Percentiles rank a stretch among this genome's conserved stretches.
These are phyloP conservation scores for Waltiozyma solani DNA, from an alignment of 1,139 yeast genomes.

Conservation along the genomic window DNA sequence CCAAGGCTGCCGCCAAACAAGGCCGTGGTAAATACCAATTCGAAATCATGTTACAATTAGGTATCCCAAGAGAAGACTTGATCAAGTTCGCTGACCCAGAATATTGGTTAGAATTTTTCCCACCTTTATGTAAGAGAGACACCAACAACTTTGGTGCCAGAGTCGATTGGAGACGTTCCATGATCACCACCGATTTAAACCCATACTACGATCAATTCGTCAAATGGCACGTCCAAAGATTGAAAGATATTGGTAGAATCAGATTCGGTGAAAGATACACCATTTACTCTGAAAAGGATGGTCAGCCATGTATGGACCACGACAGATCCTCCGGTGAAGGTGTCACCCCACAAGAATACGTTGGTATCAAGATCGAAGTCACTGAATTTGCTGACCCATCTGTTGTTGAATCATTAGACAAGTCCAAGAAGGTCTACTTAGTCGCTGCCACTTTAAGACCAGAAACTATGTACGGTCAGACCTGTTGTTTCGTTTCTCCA, in stretches of 20 bases:
- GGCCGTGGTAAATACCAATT: conserved; percentile 93
- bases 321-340: conserved; percentile 98
- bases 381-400: conserved; percentile 36
- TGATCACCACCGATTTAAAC: conserved; percentile 90
- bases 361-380: conserved; percentile 78
- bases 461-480: conserved; percentile 98
- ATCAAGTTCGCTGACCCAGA: conserved; percentile 80
- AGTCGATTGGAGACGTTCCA: conserved; percentile 97
- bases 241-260: conserved; percentile 80
- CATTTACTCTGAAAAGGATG: conserved; percentile 93
- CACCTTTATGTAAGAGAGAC: conserved; percentile 77
- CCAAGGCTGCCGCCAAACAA: conserved; percentile 87
- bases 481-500: conserved; percentile 96
- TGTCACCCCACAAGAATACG: conserved; percentile 92
- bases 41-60: conserved; percentile 87
- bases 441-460: conserved; percentile 98
- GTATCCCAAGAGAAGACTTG: conserved; percentile 69
- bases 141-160: conserved; percentile 83
- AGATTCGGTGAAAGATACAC: conserved; percentile 98
- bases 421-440: conserved; percentile 59
- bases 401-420: conserved; percentile 43
- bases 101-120: conserved; percentile 88
- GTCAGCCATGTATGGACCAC: conserved; percentile 99
- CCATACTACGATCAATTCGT: conserved; percentile 93
- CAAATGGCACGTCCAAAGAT: conserved; percentile 92